Conservation (phyloP, 2,329 filamentous ascomycete species). For the Septoria linicola region DNA sequence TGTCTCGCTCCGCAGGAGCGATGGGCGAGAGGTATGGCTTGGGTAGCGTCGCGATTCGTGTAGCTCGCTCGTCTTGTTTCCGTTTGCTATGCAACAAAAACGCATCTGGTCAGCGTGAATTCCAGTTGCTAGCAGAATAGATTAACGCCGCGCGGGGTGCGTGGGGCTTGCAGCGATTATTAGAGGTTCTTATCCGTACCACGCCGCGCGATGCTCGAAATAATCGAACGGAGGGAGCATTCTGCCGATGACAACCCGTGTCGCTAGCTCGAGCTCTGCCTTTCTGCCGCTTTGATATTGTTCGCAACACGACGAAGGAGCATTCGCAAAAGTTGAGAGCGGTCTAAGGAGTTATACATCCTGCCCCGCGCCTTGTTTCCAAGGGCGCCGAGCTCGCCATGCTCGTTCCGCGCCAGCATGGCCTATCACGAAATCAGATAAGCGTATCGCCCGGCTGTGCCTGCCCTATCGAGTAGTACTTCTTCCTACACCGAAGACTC, state of each 20-base stretch:
- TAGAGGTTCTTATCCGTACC: conserved; percentile 52
- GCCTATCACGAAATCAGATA: background rate
- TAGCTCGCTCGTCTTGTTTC: conserved; percentile 74
- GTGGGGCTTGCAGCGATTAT: conserved; percentile 1
- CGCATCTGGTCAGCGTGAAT: conserved; percentile 3
- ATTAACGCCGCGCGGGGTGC: conserved; percentile 19
- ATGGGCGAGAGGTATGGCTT: conserved; percentile 65
- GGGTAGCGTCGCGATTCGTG: conserved; percentile 67
- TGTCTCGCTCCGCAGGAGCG: conserved; percentile 62
- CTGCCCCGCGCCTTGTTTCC: too few relatives aligned
- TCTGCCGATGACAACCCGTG: conserved; percentile 12
- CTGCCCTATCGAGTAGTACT: background rate
- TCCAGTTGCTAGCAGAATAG: background rate
- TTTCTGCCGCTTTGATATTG: background rate
- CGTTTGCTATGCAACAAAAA: conserved; percentile 56
- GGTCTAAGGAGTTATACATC: too few relatives aligned
- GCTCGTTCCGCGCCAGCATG: too few relatives aligned
- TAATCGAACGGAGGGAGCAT: conserved; percentile 58
- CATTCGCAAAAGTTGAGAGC: too few relatives aligned
- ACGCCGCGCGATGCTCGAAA: conserved; percentile 68
- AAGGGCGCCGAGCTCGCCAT: too few relatives aligned
- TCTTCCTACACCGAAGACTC: too few relatives aligned
- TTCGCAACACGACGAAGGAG: too few relatives aligned
- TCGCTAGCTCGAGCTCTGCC: background rate
- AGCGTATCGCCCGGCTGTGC: background rate